Conservation (phyloP, 2,329 filamentous ascomycete species). For the Hypoxylon sp. region DNA sequence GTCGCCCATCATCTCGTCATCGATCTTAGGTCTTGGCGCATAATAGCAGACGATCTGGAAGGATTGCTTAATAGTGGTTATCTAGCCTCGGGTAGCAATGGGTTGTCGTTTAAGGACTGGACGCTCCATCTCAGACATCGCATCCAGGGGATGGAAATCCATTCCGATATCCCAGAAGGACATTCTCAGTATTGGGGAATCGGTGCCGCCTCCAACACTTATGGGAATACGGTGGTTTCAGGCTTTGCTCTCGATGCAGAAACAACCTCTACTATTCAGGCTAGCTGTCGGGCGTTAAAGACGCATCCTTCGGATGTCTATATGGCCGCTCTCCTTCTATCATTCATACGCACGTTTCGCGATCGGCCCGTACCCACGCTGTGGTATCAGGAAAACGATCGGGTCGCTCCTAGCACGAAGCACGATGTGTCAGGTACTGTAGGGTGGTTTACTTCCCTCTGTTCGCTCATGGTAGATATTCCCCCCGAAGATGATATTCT, state of each 20-base stretch:
- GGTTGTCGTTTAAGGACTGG: conserved; percentile 61
- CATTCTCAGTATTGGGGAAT: conserved; percentile 60
- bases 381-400: conserved; percentile 63
- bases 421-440: conserved; percentile 65
- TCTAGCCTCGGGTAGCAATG: conserved; percentile 54
- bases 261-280: conserved; percentile 54
- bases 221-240: conserved; percentile 53
- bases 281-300: conserved; percentile 55
- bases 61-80: conserved; percentile 56
- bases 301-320: conserved; percentile 64
- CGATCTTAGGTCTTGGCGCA: conserved; percentile 60
- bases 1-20: conserved; percentile 62
- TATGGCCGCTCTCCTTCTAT: conserved; percentile 61
- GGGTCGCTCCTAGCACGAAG: conserved; percentile 54
- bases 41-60: conserved; percentile 60
- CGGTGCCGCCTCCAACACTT: conserved; percentile 53
- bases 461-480: conserved; percentile 57
- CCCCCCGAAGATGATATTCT: conserved; percentile 59
- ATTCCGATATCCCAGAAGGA: conserved; percentile 52
- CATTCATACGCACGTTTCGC: conserved; percentile 63
- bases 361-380: conserved; percentile 60
- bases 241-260: conserved; percentile 56
- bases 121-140: conserved; percentile 55
- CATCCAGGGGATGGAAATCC: conserved; percentile 47
- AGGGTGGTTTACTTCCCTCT: conserved; percentile 68